phyloP scores from a whole-genome alignment of 805 yeast genomes.

The Zygotorulaspora florentina region DNA sequence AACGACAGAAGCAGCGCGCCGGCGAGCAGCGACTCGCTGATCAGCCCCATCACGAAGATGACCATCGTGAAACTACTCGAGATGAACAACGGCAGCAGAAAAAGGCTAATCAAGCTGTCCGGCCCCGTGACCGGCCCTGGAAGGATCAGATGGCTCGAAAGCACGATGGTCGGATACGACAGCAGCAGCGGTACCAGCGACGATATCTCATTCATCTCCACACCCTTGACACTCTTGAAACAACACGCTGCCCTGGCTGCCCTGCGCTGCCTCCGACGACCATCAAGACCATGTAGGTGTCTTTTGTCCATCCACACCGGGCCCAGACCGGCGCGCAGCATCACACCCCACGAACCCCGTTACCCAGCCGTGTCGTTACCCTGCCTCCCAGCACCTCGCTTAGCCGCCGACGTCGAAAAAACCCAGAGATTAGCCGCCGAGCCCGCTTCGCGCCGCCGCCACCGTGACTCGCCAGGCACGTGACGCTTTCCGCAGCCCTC shows the following conservation, averaged over 20 bases:
- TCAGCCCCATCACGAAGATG: constrained; percentile 1
- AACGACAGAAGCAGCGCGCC: constrained; percentile 4
- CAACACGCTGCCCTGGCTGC: too few species aligned
- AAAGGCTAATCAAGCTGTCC: constrained; percentile 3
- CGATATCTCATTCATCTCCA: constrained; percentile 5
- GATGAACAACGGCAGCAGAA: constrained; percentile 24
- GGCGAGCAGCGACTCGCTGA: background rate
- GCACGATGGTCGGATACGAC: constrained; percentile 32
- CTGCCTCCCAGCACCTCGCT: too few species aligned
- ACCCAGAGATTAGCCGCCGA: too few species aligned
- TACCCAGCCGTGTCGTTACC: background rate
- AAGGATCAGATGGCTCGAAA: constrained; percentile 28
- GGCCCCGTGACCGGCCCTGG: constrained; percentile 8
- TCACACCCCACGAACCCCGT: background rate
- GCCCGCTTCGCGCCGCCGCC: too few species aligned
- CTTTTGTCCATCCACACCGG: background rate
- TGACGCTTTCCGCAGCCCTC: too few species aligned
- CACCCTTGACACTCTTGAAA: background rate
- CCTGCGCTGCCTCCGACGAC: background rate
- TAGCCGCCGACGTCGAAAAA: too few species aligned
- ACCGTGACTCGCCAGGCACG: background rate
- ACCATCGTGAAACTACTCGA: constrained; percentile 11
- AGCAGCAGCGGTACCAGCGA: constrained; percentile 31
- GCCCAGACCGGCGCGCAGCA: background rate
- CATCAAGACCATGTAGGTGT: background rate